Percentiles rank a stretch among this genome's conserved stretches.
Evolutionary conservation across 495 filamentous ascomycete genomes (phyloP).

Genomic region (Lophiotrema nucula): DNA sequence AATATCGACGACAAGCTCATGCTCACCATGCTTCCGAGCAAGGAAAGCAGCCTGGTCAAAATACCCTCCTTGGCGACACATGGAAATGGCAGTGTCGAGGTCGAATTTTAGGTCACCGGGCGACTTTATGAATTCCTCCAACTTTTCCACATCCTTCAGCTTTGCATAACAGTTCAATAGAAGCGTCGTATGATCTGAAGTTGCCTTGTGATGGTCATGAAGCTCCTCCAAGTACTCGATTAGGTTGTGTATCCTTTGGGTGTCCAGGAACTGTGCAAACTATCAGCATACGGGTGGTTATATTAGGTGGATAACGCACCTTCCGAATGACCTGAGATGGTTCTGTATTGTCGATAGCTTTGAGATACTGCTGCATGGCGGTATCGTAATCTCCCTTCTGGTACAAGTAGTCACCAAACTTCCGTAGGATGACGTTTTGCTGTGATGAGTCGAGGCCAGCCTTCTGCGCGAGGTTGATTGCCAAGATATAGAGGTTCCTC

Average conservation of each 20-base stretch:
- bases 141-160: conserved; percentile 89
- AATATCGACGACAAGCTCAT: conserved; percentile 91
- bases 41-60: conserved; percentile 95
- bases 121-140: conserved; percentile 94
- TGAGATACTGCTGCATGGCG: conserved; percentile 97
- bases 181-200: conserved; percentile 93
- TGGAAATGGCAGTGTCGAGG: conserved; percentile 91
- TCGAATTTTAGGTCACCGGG: conserved; percentile 95
- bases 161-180: conserved; percentile 97
- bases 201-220: conserved; percentile 90
- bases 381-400: conserved; percentile 92
- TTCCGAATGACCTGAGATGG: conserved; percentile 93
- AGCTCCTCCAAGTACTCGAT: conserved; percentile 97
- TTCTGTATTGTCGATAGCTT: conserved; percentile 92
- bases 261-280: conserved; percentile 72
- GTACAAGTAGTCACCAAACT: conserved; percentile 94
- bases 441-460: conserved; percentile 71
- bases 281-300: not conserved
- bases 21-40: conserved; percentile 89
- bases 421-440: conserved; percentile 87
- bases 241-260: conserved; percentile 92
- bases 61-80: conserved; percentile 98
- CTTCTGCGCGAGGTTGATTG: conserved; percentile 92
- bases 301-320: conserved; percentile 49
- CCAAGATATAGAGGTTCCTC: conserved; percentile 84